Base-by-base conservation (phyloP, 1,139 yeast genomes). In the Candida sanyaensis region DNA sequence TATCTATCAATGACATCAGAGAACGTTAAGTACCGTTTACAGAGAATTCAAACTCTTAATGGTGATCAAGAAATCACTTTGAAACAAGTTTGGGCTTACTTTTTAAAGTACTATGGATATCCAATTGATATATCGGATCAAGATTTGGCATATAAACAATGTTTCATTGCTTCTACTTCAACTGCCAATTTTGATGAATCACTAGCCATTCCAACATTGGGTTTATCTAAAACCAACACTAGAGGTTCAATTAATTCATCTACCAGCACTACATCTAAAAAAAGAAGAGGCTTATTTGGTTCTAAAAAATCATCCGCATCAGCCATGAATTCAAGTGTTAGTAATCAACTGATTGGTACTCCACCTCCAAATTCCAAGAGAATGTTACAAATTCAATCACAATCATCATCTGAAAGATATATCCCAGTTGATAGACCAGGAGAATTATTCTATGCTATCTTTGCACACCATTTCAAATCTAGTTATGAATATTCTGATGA, bases 1-100 rank as follows among this genome's bases (percentile, higher is more conserved):
- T n/a, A 40, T 21, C 30, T 10, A 40, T 10, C 13, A 24, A 51
- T 51, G 53, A 36, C 55, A 5, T 43, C 47, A 13, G 51, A 50
- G 9, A 39, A 46, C 36, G 53, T 50, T 24, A 50, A 48, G 27
- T 65, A 52, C 51, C 66, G 76, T 47, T 74, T 74, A 4, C 78
- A 76, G 8, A 66, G 80, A 56, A 67, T 75, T 49, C 78, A 73
- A 49, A 61, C 74, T 28, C 63, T 75, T 43, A 64, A 61, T 43
- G 69, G 68, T 26, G 77, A 71, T 8, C 77, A 75, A 53, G 80
- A 75, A 52, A 50, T 72, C 41, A 58, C 64, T 11, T 59, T 71
- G 49, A 75, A 75, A 55, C 80, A 75, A 52, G 55, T 59, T 11
- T 73, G 76, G 75, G 78, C 76, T n/a, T 60, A 65, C 46, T 37